Evolutionary conservation across 257 asterid species (phyloP).

Genomic region (Penstemon newberryi): DNA sequence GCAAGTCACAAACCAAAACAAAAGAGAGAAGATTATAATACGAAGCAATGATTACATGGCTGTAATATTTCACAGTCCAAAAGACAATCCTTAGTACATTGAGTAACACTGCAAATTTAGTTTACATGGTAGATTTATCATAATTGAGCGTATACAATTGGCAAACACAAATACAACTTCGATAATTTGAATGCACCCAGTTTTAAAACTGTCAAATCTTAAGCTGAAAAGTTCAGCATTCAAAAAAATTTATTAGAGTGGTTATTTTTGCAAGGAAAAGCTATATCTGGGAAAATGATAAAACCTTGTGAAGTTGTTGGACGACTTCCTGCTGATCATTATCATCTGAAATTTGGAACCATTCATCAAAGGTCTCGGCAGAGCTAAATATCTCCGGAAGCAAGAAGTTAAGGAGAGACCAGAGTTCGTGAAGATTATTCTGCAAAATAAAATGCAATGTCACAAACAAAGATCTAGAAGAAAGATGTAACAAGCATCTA

Average conservation of each 20-base stretch:
- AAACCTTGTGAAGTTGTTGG: conserved; percentile 98
- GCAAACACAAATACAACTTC: not conserved
- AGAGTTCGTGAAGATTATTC: conserved; percentile 99
- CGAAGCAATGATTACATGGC: conserved; percentile 11
- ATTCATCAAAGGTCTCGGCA: conserved; percentile 97
- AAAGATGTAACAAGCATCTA: conserved; percentile 11
- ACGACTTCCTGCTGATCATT: conserved; percentile 99
- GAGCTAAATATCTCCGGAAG: conserved; percentile 99
- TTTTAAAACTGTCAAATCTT: conserved; percentile 13
- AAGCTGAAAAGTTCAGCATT: not conserved
- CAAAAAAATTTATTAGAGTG: conserved; percentile 1
- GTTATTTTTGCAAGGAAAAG: not conserved
- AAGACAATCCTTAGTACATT: not conserved
- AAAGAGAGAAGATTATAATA: conserved; percentile 8
- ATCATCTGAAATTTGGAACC: conserved; percentile 99
- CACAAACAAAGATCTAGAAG: conserved; percentile 23
- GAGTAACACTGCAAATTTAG: not conserved
- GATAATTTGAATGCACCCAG: not conserved
- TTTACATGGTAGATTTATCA: not conserved
- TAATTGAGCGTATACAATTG: not conserved
- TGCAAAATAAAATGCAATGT: conserved; percentile 37
- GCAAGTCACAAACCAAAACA: conserved; percentile 20
- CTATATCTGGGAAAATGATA: not conserved
- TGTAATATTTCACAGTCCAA: not conserved
- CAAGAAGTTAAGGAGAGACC: conserved; percentile 96